Evolutionary conservation across 2,329 filamentous ascomycete genomes (phyloP).

Genomic region (Fusarium zealandicum): DNA sequence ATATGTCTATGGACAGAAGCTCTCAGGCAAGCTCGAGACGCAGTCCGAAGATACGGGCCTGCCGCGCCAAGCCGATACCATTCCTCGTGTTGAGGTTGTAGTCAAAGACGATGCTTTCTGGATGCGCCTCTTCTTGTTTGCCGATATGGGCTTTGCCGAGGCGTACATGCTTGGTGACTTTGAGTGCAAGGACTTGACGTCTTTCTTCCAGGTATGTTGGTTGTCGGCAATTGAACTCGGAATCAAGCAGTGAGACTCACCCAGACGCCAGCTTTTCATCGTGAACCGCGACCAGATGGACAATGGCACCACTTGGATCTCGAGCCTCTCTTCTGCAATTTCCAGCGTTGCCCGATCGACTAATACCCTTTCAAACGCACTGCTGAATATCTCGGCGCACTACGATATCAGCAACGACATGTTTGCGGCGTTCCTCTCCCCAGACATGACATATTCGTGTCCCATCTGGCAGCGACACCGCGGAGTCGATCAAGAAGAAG

Average conservation of each 20-base stretch:
- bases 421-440: slow-evolving; percentile 75
- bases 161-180: slow-evolving; percentile 78
- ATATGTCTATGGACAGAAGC: slow-evolving; percentile 55
- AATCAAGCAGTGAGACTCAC: neutral
- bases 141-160: slow-evolving; percentile 78
- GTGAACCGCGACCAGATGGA: slow-evolving; percentile 68
- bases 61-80: slow-evolving; percentile 43
- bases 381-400: slow-evolving; percentile 73
- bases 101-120: slow-evolving; percentile 74
- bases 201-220: slow-evolving; percentile 67
- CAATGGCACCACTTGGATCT: slow-evolving; percentile 69
- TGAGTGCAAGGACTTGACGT: slow-evolving; percentile 69
- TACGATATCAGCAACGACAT: slow-evolving; percentile 81
- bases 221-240: too few species aligned
- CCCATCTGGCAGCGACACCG: slow-evolving; percentile 62
- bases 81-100: slow-evolving; percentile 60
- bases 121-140: slow-evolving; percentile 72
- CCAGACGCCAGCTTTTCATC: slow-evolving; percentile 69
- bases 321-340: slow-evolving; percentile 64
- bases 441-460: slow-evolving; percentile 81
- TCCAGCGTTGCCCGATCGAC: slow-evolving; percentile 64
- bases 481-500: slow-evolving; percentile 46
- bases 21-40: slow-evolving; percentile 48
- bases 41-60: slow-evolving; percentile 47
- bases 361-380: slow-evolving; percentile 64